Percentiles rank a stretch among this genome's conserved stretches.
Conservation (phyloP, 306 rosid genomes). For the Citrullus mucosospermus region DNA sequence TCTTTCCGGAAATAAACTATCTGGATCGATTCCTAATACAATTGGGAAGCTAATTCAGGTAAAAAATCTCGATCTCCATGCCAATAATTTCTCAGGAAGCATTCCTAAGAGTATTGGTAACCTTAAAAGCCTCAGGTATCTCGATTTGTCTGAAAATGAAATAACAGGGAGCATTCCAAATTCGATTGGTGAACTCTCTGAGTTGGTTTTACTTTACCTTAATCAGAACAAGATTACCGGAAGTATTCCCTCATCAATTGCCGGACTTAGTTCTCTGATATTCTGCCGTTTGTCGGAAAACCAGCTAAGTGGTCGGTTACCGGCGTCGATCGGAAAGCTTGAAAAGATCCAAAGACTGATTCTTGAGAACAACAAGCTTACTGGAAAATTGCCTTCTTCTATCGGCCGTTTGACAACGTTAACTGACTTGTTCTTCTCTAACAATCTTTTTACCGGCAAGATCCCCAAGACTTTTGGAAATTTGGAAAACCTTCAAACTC, state of each 20-base stretch:
- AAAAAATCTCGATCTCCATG: conserved; percentile 34
- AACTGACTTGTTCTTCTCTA: conserved; percentile 34
- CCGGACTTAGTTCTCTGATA: conserved; percentile 31
- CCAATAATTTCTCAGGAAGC: conserved; percentile 24
- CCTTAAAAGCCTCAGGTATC: conserved; percentile 25
- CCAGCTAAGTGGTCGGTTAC: conserved; percentile 27
- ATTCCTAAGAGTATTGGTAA: conserved; percentile 33
- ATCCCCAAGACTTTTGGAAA: conserved; percentile 39
- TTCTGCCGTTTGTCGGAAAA: conserved; percentile 38
- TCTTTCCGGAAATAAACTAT: conserved; percentile 32
- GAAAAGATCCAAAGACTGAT: conserved; percentile 28
- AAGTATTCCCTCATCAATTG: conserved; percentile 36
- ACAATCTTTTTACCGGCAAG: conserved; percentile 33
- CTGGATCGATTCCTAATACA: conserved; percentile 33
- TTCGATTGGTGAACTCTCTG: conserved; percentile 36
- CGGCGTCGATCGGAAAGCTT: conserved; percentile 43
- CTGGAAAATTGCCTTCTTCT: conserved; percentile 36
- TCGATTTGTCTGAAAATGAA: conserved; percentile 44
- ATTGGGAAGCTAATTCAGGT: conserved; percentile 25
- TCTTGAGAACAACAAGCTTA: conserved; percentile 37
- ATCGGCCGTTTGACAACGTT: conserved; percentile 33
- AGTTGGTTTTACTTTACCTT: conserved; percentile 26
- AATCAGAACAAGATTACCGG: conserved; percentile 34
- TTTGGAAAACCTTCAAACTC: conserved; percentile 25
- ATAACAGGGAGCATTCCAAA: conserved; percentile 36